Evolutionary conservation across 305 asterid genomes (phyloP).

Genomic region (Nicotiana rustica): DNA sequence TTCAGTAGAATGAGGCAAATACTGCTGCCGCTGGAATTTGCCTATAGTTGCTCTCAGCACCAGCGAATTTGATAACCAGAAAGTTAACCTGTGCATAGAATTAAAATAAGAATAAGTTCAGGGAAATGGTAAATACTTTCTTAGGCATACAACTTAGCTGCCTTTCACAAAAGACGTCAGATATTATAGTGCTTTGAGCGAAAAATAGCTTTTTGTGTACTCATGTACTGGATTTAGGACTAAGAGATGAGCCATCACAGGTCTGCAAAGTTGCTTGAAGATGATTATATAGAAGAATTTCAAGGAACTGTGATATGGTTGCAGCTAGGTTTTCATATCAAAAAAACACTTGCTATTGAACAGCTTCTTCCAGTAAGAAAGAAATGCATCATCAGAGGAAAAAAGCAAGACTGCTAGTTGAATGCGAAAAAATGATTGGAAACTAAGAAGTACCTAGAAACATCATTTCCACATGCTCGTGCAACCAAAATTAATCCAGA

Average conservation of each 20-base stretch:
- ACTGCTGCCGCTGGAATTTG: slow-evolving; percentile 51
- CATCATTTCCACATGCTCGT: slow-evolving; percentile 90
- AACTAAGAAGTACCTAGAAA: slow-evolving; percentile 65
- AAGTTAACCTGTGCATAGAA: slow-evolving; percentile 66
- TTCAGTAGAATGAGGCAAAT: slow-evolving; percentile 48
- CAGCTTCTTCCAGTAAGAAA: background rate
- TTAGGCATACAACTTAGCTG: slow-evolving; percentile 16
- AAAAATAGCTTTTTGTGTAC: slow-evolving; percentile 11
- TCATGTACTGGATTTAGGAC: slow-evolving; percentile 1
- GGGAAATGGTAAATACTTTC: background rate
- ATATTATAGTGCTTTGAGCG: background rate
- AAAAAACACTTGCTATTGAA: background rate
- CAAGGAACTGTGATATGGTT: slow-evolving; percentile 14
- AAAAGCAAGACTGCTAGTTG: background rate
- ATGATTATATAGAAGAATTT: background rate
- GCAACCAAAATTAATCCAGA: slow-evolving; percentile 80
- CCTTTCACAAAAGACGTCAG: background rate
- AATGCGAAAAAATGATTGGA: background rate
- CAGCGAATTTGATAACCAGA: slow-evolving; percentile 81
- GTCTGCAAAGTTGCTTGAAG: slow-evolving; percentile 6
- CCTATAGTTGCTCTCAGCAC: slow-evolving; percentile 71
- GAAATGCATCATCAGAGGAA: background rate
- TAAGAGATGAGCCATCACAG: slow-evolving; percentile 17
- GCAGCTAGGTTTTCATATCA: background rate
- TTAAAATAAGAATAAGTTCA: slow-evolving; percentile 30